Evolutionary conservation across 345 rosid genomes (phyloP), one percentile per base, ranked within the genome.

Genomic region (Cardamine occulta): DNA sequence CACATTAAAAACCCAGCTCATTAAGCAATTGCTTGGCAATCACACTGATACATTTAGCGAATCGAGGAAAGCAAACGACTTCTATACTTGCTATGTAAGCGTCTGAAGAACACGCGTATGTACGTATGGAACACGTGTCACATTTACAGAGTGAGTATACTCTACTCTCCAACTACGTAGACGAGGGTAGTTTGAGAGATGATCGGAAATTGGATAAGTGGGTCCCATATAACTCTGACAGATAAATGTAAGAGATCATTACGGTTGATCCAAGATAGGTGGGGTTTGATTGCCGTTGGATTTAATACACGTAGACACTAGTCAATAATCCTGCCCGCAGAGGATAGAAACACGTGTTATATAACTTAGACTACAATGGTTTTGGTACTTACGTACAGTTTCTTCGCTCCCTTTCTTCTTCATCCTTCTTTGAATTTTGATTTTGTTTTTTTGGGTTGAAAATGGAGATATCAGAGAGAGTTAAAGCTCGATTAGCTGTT

Each of bases 401-500:
- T 56, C 73, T 57, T 74, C 59, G 49, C 58, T 31, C 68, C 55
- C 32, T 65, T 65, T 63, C 72, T 58, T 64, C 59, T 66, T 56
- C 34, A 26, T 52, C 17, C 1, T 23, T 72, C 35, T 63, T 42
- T 44, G 71, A 73, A 64, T 18, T 66, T 54, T 18, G 26, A 17
- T 35, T 72, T 29, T 4, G 53, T 31, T 31, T 31, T 65, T 4
- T 21, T 21, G 14, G 23, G 23, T 59, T 32, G 28, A 76, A 23
- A 18, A 79, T 71, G 73, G 85, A 79, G 69, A 24, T 67, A 31
- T 66, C 82, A 5, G 78, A 70, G 42, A 76, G 59, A 72, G 80
- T 76, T 24, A 45, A 68, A 19, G 93, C 95, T 74, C 84, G 97
- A 6, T 77, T 95, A 73, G 91, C 90, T 31, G 90, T 95, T 28